phyloP scores from a whole-genome alignment of 306 rosid genomes.

The Medicago ruthenica region DNA sequence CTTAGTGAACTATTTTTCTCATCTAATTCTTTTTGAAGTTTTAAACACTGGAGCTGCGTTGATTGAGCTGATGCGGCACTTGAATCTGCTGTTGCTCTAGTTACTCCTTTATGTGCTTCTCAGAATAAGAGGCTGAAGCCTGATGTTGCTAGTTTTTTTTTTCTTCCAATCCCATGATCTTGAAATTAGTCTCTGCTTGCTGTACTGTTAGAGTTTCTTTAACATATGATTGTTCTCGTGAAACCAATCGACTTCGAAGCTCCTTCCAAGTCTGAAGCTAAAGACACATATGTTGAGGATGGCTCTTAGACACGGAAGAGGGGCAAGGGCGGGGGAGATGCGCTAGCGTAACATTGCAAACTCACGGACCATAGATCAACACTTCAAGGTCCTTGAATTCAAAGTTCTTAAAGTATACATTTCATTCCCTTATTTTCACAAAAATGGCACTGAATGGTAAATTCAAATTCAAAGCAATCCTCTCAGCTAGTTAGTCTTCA shows the following conservation, averaged over 20 bases:
- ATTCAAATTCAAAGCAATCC: conserved; percentile 37
- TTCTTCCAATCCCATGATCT: conserved; percentile 76
- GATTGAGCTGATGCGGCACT: conserved; percentile 88
- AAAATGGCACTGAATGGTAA: conserved; percentile 17
- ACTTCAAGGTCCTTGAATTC: conserved; percentile 35
- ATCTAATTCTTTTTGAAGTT: conserved; percentile 76
- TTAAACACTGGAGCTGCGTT: conserved; percentile 70
- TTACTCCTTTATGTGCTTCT: conserved; percentile 72
- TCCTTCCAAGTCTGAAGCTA: conserved; percentile 92
- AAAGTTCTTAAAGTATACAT: conserved; percentile 43
- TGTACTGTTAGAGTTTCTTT: conserved; percentile 68
- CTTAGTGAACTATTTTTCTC: conserved; percentile 72
- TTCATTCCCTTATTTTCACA: conserved; percentile 47
- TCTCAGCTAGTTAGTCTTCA: not conserved
- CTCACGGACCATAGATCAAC: not conserved
- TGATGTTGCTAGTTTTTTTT: conserved; percentile 69
- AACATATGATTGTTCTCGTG: conserved; percentile 73
- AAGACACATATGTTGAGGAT: conserved; percentile 53
- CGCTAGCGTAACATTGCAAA: too few species aligned
- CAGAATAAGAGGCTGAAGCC: conserved; percentile 70
- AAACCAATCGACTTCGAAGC: conserved; percentile 73
- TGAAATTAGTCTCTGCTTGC: conserved; percentile 87
- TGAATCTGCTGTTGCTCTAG: conserved; percentile 82
- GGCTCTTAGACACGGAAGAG: too few species aligned
- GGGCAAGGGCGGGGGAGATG: too few species aligned